A percentile compares a stretch with the other conserved stretches of the same genome.
Evolutionary conservation across 371 early-diverging fungal species (phyloP).

Genomic region (Rhizomucor pusillus): DNA sequence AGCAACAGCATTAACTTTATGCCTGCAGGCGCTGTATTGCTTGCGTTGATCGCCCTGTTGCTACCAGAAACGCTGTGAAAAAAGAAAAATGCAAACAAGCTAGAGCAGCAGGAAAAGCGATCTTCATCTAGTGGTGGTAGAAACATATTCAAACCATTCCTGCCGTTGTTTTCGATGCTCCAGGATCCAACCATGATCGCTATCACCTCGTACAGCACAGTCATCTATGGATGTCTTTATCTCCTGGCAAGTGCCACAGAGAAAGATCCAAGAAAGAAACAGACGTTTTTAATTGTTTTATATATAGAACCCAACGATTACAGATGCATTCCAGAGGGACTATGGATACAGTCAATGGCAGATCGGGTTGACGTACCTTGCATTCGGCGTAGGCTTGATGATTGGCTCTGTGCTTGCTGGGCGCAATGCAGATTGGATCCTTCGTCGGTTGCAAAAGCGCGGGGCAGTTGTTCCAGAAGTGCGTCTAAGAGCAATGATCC

Average conservation of each 20-base stretch:
- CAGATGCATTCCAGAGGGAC: slow-evolving; percentile 30
- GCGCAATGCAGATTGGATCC: slow-evolving; percentile 40
- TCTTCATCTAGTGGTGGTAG: neutral
- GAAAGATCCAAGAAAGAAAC: no score
- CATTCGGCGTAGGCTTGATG: slow-evolving; percentile 44
- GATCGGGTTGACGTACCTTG: slow-evolving; percentile 48
- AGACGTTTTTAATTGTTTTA: no score
- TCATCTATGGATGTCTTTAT: slow-evolving; percentile 27
- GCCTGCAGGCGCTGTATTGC: slow-evolving; percentile 12
- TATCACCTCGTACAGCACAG: slow-evolving; percentile 24
- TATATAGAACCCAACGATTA: slow-evolving; percentile 41
- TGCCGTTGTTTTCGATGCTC: slow-evolving; percentile 23
- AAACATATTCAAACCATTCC: slow-evolving; percentile 8
- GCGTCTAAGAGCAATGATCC: slow-evolving; percentile 37
- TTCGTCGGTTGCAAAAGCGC: slow-evolving; percentile 22
- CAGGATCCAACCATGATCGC: slow-evolving; percentile 23
- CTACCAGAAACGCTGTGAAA: slow-evolving; percentile 30
- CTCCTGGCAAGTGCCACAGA: slow-evolving; percentile 25
- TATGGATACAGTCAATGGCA: slow-evolving; percentile 31
- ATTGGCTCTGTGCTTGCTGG: slow-evolving; percentile 49
- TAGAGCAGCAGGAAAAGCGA: neutral
- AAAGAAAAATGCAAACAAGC: neutral
- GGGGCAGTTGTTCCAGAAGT: slow-evolving; percentile 33
- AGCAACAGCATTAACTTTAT: no score
- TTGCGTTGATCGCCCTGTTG: slow-evolving; percentile 16